Conservation (phyloP, 2,329 filamentous ascomycete genomes). For the Xylariaceae sp. region DNA sequence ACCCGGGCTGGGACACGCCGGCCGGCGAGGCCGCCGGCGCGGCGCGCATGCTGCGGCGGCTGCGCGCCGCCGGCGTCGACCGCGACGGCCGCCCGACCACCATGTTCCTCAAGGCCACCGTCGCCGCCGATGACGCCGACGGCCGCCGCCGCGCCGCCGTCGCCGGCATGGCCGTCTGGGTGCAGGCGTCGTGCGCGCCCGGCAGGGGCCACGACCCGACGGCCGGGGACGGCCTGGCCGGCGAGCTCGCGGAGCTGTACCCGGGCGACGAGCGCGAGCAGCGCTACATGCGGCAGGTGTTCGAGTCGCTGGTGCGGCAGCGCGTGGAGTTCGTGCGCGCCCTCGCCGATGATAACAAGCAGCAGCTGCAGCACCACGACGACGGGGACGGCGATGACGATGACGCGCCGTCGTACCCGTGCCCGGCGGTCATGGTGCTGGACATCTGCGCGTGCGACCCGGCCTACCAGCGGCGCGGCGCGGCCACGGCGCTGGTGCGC, state of each 20-base stretch:
- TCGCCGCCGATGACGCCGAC: conserved; percentile 20
- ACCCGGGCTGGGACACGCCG: conserved; percentile 46
- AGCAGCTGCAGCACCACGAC: too few relatives aligned
- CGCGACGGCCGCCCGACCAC: conserved; percentile 36
- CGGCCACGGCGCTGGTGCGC: conserved; percentile 35
- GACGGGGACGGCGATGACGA: conserved; percentile 27
- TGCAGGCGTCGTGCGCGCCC: conserved; percentile 39
- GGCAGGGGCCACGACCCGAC: conserved; percentile 37
- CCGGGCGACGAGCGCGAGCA: conserved; percentile 35
- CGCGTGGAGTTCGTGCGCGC: conserved; percentile 31
- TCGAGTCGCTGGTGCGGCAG: conserved; percentile 33
- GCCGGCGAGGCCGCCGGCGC: conserved; percentile 31
- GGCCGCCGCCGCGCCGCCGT: conserved; percentile 23
- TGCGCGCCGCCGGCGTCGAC: conserved; percentile 31
- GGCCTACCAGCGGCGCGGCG: conserved; percentile 38
- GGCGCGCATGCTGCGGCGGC: conserved; percentile 32
- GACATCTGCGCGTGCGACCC: conserved; percentile 46
- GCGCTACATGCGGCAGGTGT: conserved; percentile 36
- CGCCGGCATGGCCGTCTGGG: conserved; percentile 48
- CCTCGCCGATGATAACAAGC: not conserved
- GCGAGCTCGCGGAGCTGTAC: conserved; percentile 25
- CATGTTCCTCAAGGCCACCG: conserved; percentile 44
- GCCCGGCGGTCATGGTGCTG: conserved; percentile 41
- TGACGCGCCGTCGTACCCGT: too few relatives aligned
- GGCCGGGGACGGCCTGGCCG: conserved; percentile 24